Conservation (phyloP, 1,284 basidiomycete genomes). For the Trametes polyzona region DNA sequence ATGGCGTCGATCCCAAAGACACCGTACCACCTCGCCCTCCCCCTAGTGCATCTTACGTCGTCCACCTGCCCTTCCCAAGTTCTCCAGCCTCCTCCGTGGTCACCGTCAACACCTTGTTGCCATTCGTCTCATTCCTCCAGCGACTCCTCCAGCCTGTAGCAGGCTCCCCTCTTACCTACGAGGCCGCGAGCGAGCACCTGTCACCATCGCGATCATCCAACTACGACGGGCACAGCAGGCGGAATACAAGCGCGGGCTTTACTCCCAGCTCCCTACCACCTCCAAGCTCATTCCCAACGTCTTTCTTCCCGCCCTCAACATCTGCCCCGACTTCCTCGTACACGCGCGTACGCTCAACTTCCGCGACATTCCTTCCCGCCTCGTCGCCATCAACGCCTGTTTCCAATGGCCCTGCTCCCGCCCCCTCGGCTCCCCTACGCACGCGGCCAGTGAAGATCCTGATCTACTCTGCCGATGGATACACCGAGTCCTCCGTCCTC, state of each 20-base stretch:
- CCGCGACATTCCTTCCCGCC: slow-evolving; percentile 34
- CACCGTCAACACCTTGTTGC: slow-evolving; percentile 55
- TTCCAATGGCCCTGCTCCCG: slow-evolving; percentile 31
- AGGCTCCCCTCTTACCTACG: slow-evolving; percentile 27
- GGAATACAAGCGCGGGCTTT: slow-evolving; percentile 24
- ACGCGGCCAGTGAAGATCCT: slow-evolving; percentile 71
- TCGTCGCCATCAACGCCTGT: slow-evolving; percentile 33
- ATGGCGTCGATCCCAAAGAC: slow-evolving; percentile 36
- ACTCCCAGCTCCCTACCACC: slow-evolving; percentile 37
- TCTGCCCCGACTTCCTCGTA: slow-evolving; percentile 22
- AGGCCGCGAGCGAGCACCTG: slow-evolving; percentile 23
- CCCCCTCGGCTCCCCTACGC: slow-evolving; percentile 22
- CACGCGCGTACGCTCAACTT: slow-evolving; percentile 36
- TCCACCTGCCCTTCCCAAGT: slow-evolving; percentile 76
- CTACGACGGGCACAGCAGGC: slow-evolving; percentile 13
- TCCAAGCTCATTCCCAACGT: slow-evolving; percentile 33
- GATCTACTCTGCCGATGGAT: slow-evolving; percentile 80
- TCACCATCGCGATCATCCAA: slow-evolving; percentile 18
- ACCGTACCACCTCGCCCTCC: slow-evolving; percentile 63
- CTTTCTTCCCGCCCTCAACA: slow-evolving; percentile 34
- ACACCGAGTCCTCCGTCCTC: slow-evolving; percentile 90
- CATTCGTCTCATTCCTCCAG: slow-evolving; percentile 65
- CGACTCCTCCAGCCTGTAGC: slow-evolving; percentile 54
- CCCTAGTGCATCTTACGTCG: slow-evolving; percentile 68
- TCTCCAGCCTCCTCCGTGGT: slow-evolving; percentile 55